Evolutionary conservation across 2,329 filamentous ascomycete species (phyloP), one percentile per base, ranked within the genome.

Genomic region (Beauveria pseudobassiana): DNA sequence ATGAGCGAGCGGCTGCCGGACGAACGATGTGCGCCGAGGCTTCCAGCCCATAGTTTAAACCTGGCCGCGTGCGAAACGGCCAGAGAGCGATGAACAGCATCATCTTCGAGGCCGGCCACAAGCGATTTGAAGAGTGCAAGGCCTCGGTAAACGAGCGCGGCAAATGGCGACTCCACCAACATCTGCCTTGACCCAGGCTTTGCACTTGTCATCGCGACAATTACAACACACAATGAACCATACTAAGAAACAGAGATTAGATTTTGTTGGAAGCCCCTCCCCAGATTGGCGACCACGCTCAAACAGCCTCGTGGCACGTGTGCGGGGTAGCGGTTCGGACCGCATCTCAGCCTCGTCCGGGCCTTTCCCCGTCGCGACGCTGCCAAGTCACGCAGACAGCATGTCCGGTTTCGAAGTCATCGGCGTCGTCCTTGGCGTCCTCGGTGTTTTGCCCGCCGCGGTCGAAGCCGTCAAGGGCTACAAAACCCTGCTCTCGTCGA

Each of bases 41-140:
- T 67, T 22, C 62, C 58, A 18, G 63, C 62, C 66, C 66, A 69
- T 9, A 67, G 51, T 40, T 65, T 66, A 51, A 67, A 66, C 12
- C 64, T 63, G 18, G 65, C 42, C 10, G 43, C 14, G 24, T 50
- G 45, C 4, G 55, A 59, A 5, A 34, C 14, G 30, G n/a, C 45
- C 10, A 24, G 3, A 26, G 45, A 48, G 8, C 10, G 22, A 24
- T 24, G 22, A 24, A 24, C 22, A 24, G 22, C 22, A 24, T 24
- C 22, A 24, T 24, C 22, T 24, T 24, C 22, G 22, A 24, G 22
- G 22, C 22, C 3, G 3, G 22, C 45, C 20, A 48, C 45, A 6
- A 48, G 45, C 22, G 45, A 48, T 7, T 48, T 26, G 22, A 48
- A 48, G 22, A 48, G 45, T n/a, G 45, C 20, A n/a, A 48, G 22